Evolutionary conservation across 495 filamentous ascomycete genomes (phyloP), one percentile per base, ranked within the genome.

Genomic region (Glonium stellatum): DNA sequence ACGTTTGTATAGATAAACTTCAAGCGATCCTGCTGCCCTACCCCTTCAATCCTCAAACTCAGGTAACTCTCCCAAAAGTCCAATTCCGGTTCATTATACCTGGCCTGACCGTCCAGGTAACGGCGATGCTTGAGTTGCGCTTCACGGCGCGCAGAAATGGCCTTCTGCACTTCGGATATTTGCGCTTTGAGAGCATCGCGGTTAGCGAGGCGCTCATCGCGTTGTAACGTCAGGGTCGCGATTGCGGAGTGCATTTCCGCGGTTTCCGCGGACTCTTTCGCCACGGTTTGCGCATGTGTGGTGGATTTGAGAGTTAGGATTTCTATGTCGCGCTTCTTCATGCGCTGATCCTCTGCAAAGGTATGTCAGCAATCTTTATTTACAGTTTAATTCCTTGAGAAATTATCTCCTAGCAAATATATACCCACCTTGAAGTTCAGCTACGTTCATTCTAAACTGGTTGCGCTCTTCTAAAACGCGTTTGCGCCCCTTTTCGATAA

Each of bases 1-100:
- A 96, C 73, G 72, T 95, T 87, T n/a, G 82, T 90, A 70, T 87
- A 98, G 4, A 91, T 82, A 76, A 98, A 95, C 72, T 92, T 95
- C 61, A 98, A 77, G 39, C 88, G 79, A 73, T 97, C 92, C 55
- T 87, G 84, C 53, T 80, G 78, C 0, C 92, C 92, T 0, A 87
- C 87, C 4, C 93, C 93, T 71, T 97, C 92, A 69, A 98, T 92
- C 53, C 87, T 78, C 75, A 97, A 67, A 59, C 92, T 87, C 60
- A 98, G 76, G 70, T 90, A 90, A 57, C 88, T 86, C 68, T 95
- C 85, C 95, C 95, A 98, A 72, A 98, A 97, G 41, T 90, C 86
- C 41, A 97, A 78, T 72, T 98, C 93, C 1, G 93, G 93, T 46
- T 86, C 80, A 72, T 97, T 96, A 61, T 88, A 86, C 44, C 89